Evolutionary conservation across 2,329 filamentous ascomycete species (phyloP).

Genomic region (Xylaria hypoxylon): DNA sequence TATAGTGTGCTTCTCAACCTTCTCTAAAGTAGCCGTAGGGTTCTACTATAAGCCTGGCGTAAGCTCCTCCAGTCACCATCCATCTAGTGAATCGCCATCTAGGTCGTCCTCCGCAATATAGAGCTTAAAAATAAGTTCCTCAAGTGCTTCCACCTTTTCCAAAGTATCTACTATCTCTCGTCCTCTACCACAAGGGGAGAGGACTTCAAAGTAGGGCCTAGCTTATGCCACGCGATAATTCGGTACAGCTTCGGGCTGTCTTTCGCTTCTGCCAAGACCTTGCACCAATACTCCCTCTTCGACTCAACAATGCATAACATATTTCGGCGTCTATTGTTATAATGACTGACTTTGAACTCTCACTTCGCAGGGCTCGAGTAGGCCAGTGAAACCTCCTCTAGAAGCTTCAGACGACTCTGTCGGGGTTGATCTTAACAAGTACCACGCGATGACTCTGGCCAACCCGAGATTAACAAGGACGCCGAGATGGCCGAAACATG

Average conservation of each 20-base stretch:
- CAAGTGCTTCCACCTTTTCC: slow-evolving; percentile 4
- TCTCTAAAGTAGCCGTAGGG: background rate
- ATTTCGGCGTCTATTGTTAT: slow-evolving; percentile 23
- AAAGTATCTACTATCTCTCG: slow-evolving; percentile 9
- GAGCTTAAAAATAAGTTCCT: slow-evolving; percentile 5
- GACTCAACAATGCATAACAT: slow-evolving; percentile 15
- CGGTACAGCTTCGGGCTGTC: background rate
- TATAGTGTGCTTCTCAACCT: slow-evolving; percentile 8
- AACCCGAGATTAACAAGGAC: slow-evolving; percentile 26
- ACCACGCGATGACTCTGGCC: slow-evolving; percentile 21
- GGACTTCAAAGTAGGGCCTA: slow-evolving; percentile 3
- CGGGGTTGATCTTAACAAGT: slow-evolving; percentile 25
- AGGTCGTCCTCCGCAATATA: background rate
- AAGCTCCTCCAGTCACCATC: slow-evolving; percentile 2
- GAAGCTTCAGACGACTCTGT: slow-evolving; percentile 24
- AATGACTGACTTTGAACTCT: slow-evolving; percentile 29
- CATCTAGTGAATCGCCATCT: background rate
- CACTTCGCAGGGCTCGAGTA: slow-evolving; percentile 26
- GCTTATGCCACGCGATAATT: background rate
- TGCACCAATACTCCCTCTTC: slow-evolving; percentile 4
- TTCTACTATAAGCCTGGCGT: background rate
- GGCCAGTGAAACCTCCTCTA: slow-evolving; percentile 26
- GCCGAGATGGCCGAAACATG: slow-evolving; percentile 39
- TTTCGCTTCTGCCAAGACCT: slow-evolving; percentile 5
- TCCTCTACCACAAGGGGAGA: slow-evolving; percentile 4